Percentiles rank a stretch among this genome's conserved stretches.
Evolutionary conservation across 1,139 yeast species (phyloP).

Genomic region (Wickerhamomyces sp.): DNA sequence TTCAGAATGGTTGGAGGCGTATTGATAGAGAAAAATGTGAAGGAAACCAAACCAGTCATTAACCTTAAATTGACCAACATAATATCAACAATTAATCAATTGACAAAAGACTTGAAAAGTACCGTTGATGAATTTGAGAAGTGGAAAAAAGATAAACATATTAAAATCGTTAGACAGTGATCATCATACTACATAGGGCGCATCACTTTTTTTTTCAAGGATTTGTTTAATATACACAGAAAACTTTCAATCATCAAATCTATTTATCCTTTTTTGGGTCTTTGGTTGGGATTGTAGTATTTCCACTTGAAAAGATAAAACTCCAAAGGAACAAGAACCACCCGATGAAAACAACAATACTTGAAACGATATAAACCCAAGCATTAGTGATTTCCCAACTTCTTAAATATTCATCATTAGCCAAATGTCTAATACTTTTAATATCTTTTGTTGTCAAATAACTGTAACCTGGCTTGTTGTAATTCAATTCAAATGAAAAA

Average conservation of each 20-base stretch:
- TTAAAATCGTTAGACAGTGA: conserved; percentile 50
- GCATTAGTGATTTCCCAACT: conserved; percentile 92
- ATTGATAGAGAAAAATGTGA: conserved; percentile 75
- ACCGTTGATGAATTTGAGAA: conserved; percentile 53
- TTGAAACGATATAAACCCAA: conserved; percentile 82
- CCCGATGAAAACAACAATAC: conserved; percentile 60
- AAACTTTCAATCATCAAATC: no score
- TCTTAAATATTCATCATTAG: conserved; percentile 92
- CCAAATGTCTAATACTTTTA: conserved; percentile 87
- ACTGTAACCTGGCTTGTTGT: conserved; percentile 73
- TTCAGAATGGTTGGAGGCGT: conserved; percentile 95
- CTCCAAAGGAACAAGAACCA: conserved; percentile 74
- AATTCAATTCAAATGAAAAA: conserved; percentile 80
- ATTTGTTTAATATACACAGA: no score
- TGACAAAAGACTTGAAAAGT: conserved; percentile 42
- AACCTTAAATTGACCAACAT: conserved; percentile 49
- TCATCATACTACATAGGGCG: no score
- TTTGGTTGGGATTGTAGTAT: conserved; percentile 5
- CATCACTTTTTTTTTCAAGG: no score
- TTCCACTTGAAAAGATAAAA: conserved; percentile 35
- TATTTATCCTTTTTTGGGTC: conserved; percentile 2
- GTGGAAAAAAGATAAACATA: conserved; percentile 64
- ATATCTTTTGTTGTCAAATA: conserved; percentile 61
- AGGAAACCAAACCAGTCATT: conserved; percentile 67
- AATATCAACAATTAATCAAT: conserved; percentile 37